phyloP scores from a whole-genome alignment of 768 basidiomycete genomes.

The Auriscalpium microsporum region DNA sequence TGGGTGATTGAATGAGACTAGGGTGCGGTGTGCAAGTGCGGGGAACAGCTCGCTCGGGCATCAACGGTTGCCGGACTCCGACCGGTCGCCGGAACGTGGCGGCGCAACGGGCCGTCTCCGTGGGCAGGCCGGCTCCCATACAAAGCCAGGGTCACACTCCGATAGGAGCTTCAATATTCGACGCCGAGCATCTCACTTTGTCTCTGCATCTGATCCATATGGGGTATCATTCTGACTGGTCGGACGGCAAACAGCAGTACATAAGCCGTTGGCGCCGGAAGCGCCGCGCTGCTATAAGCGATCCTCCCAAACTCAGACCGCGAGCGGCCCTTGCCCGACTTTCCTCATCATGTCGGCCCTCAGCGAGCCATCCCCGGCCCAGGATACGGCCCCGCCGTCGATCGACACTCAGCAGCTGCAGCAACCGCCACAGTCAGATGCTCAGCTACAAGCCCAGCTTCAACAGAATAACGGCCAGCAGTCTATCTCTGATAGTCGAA shows the following conservation, averaged over 20 bases:
- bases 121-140: slow-evolving; percentile 8
- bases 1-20: slow-evolving; percentile 1
- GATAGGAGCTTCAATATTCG: neutral
- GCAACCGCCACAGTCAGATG: slow-evolving; percentile 12
- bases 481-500: slow-evolving; percentile 28
- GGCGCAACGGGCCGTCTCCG: slow-evolving; percentile 5
- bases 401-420: slow-evolving; percentile 53
- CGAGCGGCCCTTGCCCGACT: slow-evolving; percentile 8
- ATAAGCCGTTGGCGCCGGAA: slow-evolving; percentile 2
- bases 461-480: slow-evolving; percentile 17
- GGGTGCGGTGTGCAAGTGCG: neutral
- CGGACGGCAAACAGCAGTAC: slow-evolving; percentile 12
- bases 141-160: slow-evolving; percentile 3
- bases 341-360: slow-evolving; percentile 59
- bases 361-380: slow-evolving; percentile 62
- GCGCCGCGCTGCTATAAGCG: slow-evolving; percentile 9
- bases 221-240: neutral
- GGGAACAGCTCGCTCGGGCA: neutral
- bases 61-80: neutral
- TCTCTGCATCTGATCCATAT: too few species aligned
- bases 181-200: too few species aligned
- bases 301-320: neutral
- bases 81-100: neutral
- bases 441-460: slow-evolving; percentile 26
- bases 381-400: slow-evolving; percentile 48